Conservation (phyloP, 2,329 filamentous ascomycete species). For the Hansfordia pulvinata region DNA sequence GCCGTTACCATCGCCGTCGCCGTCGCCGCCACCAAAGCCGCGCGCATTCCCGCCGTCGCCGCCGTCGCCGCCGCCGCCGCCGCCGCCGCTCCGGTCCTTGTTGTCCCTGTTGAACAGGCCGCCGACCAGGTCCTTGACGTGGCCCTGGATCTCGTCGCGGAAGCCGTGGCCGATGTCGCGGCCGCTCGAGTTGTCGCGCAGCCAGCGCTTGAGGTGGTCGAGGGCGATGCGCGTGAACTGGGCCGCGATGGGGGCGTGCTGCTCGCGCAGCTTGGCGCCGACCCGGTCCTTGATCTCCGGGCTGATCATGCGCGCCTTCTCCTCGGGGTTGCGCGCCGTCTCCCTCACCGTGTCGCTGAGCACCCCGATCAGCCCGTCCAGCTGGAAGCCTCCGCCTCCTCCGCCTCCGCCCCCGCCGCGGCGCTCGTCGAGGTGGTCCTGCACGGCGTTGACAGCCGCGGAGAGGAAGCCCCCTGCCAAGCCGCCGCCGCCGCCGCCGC, state of each 20-base stretch:
- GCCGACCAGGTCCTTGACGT: constrained; percentile 29
- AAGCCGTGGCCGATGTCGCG: constrained; percentile 27
- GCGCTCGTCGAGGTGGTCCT: constrained; percentile 23
- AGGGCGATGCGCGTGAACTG: constrained; percentile 30
- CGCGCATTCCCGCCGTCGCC: constrained; percentile 17
- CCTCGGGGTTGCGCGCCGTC: constrained; percentile 28
- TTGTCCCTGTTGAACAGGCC: constrained; percentile 24
- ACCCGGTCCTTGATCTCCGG: constrained; percentile 32
- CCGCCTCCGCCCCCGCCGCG: constrained; percentile 9
- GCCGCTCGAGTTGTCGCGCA: constrained; percentile 25
- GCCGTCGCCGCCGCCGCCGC: constrained; percentile 2
- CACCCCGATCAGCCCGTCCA: constrained; percentile 27
- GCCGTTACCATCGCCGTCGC: constrained; percentile 12
- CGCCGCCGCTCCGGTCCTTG: no score
- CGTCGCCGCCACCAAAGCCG: constrained; percentile 15
- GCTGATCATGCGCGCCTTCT: constrained; percentile 28
- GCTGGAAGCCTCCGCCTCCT: constrained; percentile 19
- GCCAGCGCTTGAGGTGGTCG: constrained; percentile 31
- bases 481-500: constrained; percentile 9
- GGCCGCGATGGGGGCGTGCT: constrained; percentile 28
- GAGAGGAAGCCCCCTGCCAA: constrained; percentile 24
- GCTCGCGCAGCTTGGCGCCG: constrained; percentile 22
- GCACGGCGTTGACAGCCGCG: constrained; percentile 24
- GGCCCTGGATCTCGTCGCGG: constrained; percentile 28
- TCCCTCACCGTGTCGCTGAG: constrained; percentile 29